phyloP scores from a whole-genome alignment of 1,139 yeast species.

The Saccharomyces hybrid region DNA sequence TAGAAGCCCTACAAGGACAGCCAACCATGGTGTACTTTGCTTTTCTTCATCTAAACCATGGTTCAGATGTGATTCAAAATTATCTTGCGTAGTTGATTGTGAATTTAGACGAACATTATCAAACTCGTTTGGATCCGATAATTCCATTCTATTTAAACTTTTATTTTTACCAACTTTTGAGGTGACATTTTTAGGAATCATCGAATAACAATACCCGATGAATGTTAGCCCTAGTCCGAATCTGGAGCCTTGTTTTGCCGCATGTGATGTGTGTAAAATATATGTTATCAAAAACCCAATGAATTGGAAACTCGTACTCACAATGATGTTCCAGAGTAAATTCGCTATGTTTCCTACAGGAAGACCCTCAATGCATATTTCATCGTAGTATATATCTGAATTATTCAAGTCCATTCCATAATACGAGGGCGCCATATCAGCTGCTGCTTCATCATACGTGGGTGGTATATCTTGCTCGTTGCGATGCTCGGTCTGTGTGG shows the following conservation, averaged over 20 bases:
- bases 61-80: conserved; percentile 38
- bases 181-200: conserved; percentile 48
- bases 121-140: conserved; percentile 49
- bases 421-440: conserved; percentile 92
- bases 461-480: conserved; percentile 61
- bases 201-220: conserved; percentile 63
- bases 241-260: conserved; percentile 91
- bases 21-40: conserved; percentile 35
- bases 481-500: conserved; percentile 14
- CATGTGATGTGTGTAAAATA: conserved; percentile 89
- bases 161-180: conserved; percentile 32
- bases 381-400: conserved; percentile 53
- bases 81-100: conserved; percentile 33
- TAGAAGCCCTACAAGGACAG: conserved; percentile 32
- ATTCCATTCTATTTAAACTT: conserved; percentile 33
- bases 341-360: conserved; percentile 93
- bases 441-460: conserved; percentile 88
- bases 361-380: conserved; percentile 86
- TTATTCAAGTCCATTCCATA: conserved; percentile 92
- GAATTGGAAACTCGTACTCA: conserved; percentile 84
- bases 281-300: conserved; percentile 90
- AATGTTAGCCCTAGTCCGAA: conserved; percentile 91
- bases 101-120: conserved; percentile 37
- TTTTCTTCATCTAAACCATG: conserved; percentile 33
- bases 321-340: conserved; percentile 82